Conservation (phyloP, 169 alveolate species). For the Perkinsus chesapeaki region DNA sequence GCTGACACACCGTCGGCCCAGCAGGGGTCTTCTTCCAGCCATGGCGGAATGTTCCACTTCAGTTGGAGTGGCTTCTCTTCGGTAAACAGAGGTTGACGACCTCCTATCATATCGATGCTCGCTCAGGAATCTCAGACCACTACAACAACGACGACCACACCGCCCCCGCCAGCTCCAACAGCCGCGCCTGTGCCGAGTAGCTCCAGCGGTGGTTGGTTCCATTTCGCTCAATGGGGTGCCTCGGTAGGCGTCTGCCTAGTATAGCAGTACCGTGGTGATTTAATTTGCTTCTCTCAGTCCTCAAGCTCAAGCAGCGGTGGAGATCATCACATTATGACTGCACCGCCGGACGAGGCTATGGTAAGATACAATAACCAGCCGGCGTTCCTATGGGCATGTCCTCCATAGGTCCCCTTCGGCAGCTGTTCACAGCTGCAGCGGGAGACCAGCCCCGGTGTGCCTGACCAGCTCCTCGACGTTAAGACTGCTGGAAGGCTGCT, state of each 20-base stretch:
- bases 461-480: neutral
- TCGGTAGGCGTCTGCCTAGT: neutral
- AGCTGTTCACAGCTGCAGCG: neutral
- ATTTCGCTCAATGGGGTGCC: neutral
- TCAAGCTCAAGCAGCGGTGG: neutral
- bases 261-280: neutral
- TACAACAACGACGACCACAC: neutral
- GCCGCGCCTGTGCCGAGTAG: neutral
- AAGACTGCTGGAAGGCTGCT: neutral
- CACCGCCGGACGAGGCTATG: neutral
- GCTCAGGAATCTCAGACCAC: neutral
- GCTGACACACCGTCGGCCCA: no score
- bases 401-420: neutral
- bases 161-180: neutral
- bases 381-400: neutral
- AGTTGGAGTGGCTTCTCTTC: neutral
- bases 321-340: neutral
- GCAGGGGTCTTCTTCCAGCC: no score
- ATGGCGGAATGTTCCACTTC: neutral
- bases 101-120: neutral
- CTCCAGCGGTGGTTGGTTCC: neutral
- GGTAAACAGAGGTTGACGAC: neutral
- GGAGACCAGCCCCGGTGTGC: neutral
- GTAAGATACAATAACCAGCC: neutral
- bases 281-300: neutral